Percentiles rank a stretch among this genome's conserved stretches.
Evolutionary conservation across 2,329 filamentous ascomycete genomes (phyloP).

Genomic region (Simplicillium aogashimaense): DNA sequence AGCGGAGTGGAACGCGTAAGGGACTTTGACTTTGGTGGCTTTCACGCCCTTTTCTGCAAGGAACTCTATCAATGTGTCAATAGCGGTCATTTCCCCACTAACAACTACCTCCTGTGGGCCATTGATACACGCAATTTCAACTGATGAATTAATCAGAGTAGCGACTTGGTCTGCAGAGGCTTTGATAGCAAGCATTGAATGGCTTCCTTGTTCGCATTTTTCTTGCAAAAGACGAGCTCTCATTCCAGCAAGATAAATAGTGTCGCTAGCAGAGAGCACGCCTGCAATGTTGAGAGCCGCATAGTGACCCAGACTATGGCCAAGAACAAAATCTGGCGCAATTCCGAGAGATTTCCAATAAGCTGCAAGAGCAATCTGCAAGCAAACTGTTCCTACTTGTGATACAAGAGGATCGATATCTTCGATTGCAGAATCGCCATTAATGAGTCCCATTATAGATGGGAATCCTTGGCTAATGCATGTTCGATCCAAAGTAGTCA

Average conservation of each 20-base stretch:
- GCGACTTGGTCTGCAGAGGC: conserved; percentile 46
- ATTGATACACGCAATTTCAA: not conserved
- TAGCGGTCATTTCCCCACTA: not conserved
- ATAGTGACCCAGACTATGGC: not conserved
- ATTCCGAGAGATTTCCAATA: not conserved
- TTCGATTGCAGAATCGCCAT: conserved; percentile 50
- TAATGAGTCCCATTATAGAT: conserved; percentile 31
- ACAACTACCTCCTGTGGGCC: not conserved
- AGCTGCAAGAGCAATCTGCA: not conserved
- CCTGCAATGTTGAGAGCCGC: not conserved
- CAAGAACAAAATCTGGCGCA: not conserved
- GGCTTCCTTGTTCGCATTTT: not conserved
- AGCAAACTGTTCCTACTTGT: not conserved
- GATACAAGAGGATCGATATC: conserved; percentile 29
- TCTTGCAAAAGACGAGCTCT: not conserved
- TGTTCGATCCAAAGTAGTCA: not conserved
- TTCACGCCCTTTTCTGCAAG: not conserved
- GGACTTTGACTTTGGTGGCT: not conserved
- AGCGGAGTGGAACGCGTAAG: not conserved
- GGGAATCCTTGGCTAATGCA: not conserved
- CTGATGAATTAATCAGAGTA: not conserved
- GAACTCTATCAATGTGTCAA: not conserved
- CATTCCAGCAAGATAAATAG: not conserved
- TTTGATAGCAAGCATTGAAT: not conserved
- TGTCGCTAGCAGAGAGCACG: not conserved